These are phyloP conservation scores for Cornus suecica DNA, from an alignment of 148 eudicot genomes.

Conservation along the genomic window DNA sequence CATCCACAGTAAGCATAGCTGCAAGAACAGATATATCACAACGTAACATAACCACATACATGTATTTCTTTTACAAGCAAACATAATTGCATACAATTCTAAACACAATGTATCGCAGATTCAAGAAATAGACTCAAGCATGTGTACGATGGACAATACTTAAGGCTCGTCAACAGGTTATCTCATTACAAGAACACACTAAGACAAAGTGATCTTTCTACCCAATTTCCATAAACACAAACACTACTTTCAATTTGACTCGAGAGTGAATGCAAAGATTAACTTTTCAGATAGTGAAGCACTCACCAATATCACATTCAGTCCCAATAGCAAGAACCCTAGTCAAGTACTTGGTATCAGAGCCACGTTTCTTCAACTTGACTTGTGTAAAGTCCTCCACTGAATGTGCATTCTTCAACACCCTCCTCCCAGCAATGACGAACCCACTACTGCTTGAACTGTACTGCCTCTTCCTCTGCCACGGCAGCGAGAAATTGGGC, in stretches of 20 bases:
- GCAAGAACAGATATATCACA: conserved; percentile 21
- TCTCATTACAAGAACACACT: background rate
- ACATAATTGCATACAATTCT: background rate
- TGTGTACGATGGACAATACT: background rate
- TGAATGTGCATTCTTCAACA: conserved; percentile 81
- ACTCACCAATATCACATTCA: conserved; percentile 78
- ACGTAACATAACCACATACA: background rate
- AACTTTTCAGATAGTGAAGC: background rate
- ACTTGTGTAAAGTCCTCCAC: conserved; percentile 77
- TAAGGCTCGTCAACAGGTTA: background rate
- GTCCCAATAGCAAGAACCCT: conserved; percentile 77
- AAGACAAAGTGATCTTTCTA: background rate
- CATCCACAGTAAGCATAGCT: conserved; percentile 75
- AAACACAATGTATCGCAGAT: background rate
- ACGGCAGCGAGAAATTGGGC: conserved; percentile 77
- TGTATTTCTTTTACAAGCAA: too few relatives aligned
- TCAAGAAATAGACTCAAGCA: background rate
- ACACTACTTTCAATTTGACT: background rate
- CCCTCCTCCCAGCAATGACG: conserved; percentile 57
- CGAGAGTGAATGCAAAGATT: background rate
- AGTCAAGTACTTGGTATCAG: conserved; percentile 73
- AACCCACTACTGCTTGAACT: conserved; percentile 79
- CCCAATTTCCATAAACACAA: background rate
- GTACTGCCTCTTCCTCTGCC: conserved; percentile 78
- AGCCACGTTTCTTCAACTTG: conserved; percentile 75